Evolutionary conservation across 805 yeast genomes (phyloP), one percentile per base, ranked within the genome.

Genomic region (Candida boidinii): DNA sequence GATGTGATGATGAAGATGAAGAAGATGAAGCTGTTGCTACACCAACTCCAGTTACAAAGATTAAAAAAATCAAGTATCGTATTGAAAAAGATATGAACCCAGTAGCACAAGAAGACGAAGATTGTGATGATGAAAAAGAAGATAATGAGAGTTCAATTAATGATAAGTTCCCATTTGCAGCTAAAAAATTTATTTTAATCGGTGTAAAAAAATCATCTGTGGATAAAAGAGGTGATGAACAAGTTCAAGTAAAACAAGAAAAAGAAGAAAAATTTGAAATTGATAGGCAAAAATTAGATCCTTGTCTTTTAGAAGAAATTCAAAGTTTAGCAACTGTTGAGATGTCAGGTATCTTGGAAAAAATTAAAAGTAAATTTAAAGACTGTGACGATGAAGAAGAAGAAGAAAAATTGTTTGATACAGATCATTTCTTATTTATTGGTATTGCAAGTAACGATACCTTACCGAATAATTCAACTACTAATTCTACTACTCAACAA

Each of bases 371-470:
- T n/a, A 10, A n/a, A 10, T 10, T 10, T n/a, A 10, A 10, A 22
- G 12, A 22, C 14, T 23, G 25, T 23, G 48, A 43, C 14, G 40
- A 36, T 10, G 37, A 23, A 5, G 31, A 31, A 19, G 28, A 33
- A 7, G 23, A 22, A 28, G 33, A 28, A 27, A 38, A 44, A 28
- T 34, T 46, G 7, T 44, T 48, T 37, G 46, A 44, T 11, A 42
- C 51, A 5, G 49, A 53, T 38, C 41, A 42, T 29, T 46, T 51
- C 22, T 30, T 46, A 5, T 54, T 54, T 37, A 41, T 51, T 27
- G 56, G 56, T 7, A 39, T 53, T 38, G 55, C 48, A 24, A 42
- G 49, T 23, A 35, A 46, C 20, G 21, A 33, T 21, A n/a, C n/a
- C n/a, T n/a, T n/a, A n/a, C n/a, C n/a, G n/a, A n/a, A n/a, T n/a